Percentiles rank a stretch among this genome's conserved stretches.
Evolutionary conservation across 2,329 filamentous ascomycete species (phyloP).

Genomic region (Pseudomassariella vexata): DNA sequence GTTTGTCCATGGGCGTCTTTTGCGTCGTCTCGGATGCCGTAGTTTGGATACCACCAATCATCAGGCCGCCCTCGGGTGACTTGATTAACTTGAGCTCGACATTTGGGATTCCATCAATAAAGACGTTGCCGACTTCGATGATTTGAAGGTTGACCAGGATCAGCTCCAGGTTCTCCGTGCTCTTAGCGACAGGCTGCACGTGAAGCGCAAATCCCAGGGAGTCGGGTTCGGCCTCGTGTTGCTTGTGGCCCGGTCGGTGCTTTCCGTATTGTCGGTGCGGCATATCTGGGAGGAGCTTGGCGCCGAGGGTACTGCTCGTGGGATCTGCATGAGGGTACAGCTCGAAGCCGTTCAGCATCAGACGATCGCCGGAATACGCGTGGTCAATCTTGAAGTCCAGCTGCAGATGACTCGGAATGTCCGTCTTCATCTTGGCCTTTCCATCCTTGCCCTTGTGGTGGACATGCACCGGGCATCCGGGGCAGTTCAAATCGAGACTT

Average conservation of each 20-base stretch:
- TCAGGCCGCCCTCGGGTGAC: constrained; percentile 46
- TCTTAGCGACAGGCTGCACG: constrained; percentile 35
- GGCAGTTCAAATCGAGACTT: constrained; percentile 22
- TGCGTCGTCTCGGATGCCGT: constrained; percentile 20
- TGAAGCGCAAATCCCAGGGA: constrained; percentile 45
- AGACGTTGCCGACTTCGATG: constrained; percentile 51
- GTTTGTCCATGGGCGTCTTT: constrained; percentile 22
- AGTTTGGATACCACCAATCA: constrained; percentile 44
- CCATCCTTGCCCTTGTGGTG: constrained; percentile 10
- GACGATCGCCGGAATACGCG: constrained; percentile 32
- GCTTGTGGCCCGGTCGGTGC: constrained; percentile 12
- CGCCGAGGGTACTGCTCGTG: constrained; percentile 36
- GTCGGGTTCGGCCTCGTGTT: constrained; percentile 21
- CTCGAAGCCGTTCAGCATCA: constrained; percentile 55
- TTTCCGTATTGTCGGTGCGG: constrained; percentile 6
- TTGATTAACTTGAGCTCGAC: constrained; percentile 59
- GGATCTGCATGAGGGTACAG: constrained; percentile 51
- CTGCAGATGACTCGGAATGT: constrained; percentile 38
- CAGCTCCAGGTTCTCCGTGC: constrained; percentile 45
- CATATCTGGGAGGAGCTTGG: constrained; percentile 35
- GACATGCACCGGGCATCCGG: constrained; percentile 20
- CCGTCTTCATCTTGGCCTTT: constrained; percentile 10
- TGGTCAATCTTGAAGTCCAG: constrained; percentile 50
- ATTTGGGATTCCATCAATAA: constrained; percentile 46
- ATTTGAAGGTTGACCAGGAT: constrained; percentile 52